phyloP scores from a whole-genome alignment of 2,329 filamentous ascomycete species.

The Fusarium sp. region DNA sequence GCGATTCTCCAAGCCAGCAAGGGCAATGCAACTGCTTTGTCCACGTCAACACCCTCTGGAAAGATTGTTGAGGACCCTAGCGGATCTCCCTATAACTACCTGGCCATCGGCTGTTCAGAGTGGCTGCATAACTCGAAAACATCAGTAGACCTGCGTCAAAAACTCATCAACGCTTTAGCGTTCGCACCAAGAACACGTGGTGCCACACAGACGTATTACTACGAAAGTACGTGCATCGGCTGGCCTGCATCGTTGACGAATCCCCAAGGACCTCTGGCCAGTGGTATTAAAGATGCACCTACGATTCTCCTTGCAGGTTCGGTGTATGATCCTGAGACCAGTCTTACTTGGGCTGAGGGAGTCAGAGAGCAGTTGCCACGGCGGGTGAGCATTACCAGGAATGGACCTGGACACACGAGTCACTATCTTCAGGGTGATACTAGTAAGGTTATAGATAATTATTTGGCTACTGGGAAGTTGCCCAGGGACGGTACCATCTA shows the following conservation, averaged over 20 bases:
- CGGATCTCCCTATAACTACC: constrained; percentile 32
- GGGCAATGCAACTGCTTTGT: constrained; percentile 42
- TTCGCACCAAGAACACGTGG: constrained; percentile 42
- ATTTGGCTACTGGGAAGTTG: constrained; percentile 38
- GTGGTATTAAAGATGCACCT: constrained; percentile 16
- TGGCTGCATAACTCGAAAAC: constrained; percentile 36
- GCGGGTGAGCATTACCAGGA: constrained; percentile 43
- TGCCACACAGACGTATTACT: constrained; percentile 30
- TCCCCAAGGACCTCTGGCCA: constrained; percentile 23
- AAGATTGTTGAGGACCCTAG: constrained; percentile 1
- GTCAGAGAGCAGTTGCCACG: constrained; percentile 39
- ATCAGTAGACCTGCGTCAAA: constrained; percentile 28
- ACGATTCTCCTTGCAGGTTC: constrained; percentile 37
- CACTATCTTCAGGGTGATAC: constrained; percentile 40
- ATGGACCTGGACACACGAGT: constrained; percentile 46
- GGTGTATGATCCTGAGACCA: constrained; percentile 41
- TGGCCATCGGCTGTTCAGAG: constrained; percentile 46
- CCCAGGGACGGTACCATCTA: constrained; percentile 43
- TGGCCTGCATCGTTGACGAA: constrained; percentile 43
- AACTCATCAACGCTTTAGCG: constrained; percentile 9
- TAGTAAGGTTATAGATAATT: constrained; percentile 40
- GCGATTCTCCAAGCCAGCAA: constrained; percentile 32
- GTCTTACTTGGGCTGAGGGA: constrained; percentile 38
- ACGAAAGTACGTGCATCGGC: constrained; percentile 36
- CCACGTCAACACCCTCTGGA: constrained; percentile 14